These are phyloP conservation scores for Leccinum aurantiacum DNA, from an alignment of 768 basidiomycete genomes.

Conservation along the genomic window DNA sequence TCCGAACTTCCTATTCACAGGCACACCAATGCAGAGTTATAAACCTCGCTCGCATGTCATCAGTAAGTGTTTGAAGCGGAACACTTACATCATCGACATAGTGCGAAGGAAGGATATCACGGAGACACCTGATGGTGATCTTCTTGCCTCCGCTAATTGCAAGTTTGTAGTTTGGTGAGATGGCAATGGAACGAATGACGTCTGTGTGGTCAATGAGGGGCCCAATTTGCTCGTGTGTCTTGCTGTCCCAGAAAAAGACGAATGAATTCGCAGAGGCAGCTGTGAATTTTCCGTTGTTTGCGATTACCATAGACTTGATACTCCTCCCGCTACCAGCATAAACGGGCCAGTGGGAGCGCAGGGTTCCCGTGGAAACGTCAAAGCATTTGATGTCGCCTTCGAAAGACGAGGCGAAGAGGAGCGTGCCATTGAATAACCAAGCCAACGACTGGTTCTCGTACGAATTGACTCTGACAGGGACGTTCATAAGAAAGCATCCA, in stretches of 20 bases:
- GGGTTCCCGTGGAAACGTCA: conserved; percentile 1
- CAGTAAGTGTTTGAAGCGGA: too few relatives aligned
- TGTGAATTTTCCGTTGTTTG: conserved; percentile 13
- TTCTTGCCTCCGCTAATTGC: conserved; percentile 5
- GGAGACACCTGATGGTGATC: conserved; percentile 3
- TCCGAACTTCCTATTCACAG: not conserved
- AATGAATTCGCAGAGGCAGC: conserved; percentile 2
- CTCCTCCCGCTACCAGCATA: not conserved
- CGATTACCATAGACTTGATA: conserved; percentile 8
- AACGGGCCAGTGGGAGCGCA: not conserved
- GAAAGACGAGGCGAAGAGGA: conserved; percentile 10
- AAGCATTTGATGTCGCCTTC: conserved; percentile 9
- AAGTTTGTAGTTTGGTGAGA: conserved; percentile 11
- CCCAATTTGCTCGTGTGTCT: conserved; percentile 5
- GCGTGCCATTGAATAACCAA: conserved; percentile 5
- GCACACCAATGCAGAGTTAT: not conserved
- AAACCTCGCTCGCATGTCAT: not conserved
- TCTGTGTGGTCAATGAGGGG: conserved; percentile 6
- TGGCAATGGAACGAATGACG: conserved; percentile 5
- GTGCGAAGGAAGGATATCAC: conserved; percentile 5
- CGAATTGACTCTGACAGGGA: conserved; percentile 10
- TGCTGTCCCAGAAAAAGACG: conserved; percentile 13
- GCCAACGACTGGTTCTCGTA: conserved; percentile 14
- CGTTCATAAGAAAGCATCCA: conserved; percentile 7
- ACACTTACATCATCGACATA: conserved; percentile 12